Evolutionary conservation across 2,329 filamentous ascomycete genomes (phyloP), one percentile per base, ranked within the genome.

Genomic region (Cladosporium oxysporum): DNA sequence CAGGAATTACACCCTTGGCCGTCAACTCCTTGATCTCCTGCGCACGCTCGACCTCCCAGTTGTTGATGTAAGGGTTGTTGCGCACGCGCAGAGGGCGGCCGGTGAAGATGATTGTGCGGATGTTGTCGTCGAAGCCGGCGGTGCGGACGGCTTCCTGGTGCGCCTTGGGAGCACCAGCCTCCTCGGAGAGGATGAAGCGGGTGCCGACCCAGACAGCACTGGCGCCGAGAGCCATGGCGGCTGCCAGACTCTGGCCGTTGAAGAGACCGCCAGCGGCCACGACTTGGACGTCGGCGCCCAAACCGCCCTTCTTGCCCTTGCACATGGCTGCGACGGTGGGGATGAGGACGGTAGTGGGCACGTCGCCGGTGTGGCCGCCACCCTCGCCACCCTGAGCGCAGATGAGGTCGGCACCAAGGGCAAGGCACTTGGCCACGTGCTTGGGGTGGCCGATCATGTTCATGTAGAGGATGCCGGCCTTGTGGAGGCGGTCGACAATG

Each of bases 371-470:
- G 73, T 76, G 75, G 72, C 95, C 95, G 78, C 95, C 95, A 70
- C 95, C 95, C 83, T 99, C 95, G 74, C 95, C 94, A 78, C 95
- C 95, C 83, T 99, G 95, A 62, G 95, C 95, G 84, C 94, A 98
- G 83, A 99, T 98, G 75, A 99, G 91, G 81, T 99, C 95, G 73
- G 89, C 92, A 71, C 93, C 95, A 66, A 93, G 87, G 60, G 94
- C 92, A 69, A 99, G 86, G 81, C 92, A 96, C 86, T 98, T 99
- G 82, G 92, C 87, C 70, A 97, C 94, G 83, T 99, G 95, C 89
- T 99, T 99, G 77, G 95, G 94, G 86, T 99, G 95, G 72, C 95
- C 95, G 78, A 99, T 93, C 95, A 99, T 99, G 89, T 99, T 99
- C 95, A 98, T 98, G 86, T 96, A 97, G 72, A 96, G 86, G 72